Evolutionary conservation across 1,284 basidiomycete species (phyloP).

Genomic region (Xerocomus nothofagi): DNA sequence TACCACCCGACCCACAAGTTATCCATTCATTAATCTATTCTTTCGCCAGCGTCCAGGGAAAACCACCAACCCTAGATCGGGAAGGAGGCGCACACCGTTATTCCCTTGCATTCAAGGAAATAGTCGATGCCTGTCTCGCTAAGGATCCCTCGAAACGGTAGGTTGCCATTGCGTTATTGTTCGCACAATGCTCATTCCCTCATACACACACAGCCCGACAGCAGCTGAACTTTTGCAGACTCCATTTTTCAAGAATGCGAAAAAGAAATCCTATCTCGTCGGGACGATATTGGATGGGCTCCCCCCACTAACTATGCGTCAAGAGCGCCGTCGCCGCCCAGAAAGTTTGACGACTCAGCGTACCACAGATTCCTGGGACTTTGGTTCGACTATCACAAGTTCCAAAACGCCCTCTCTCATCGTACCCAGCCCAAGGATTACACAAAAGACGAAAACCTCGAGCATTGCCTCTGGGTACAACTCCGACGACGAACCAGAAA

Average conservation of each 20-base stretch:
- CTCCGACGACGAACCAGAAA: constrained; percentile 9
- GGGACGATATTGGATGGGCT: constrained; percentile 68
- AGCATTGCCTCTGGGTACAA: constrained; percentile 6
- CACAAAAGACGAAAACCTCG: constrained; percentile 5
- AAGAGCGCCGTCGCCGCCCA: constrained; percentile 47
- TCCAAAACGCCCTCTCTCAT: constrained; percentile 12
- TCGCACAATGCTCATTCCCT: neutral
- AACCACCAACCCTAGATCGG: constrained; percentile 72
- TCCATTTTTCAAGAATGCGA: constrained; percentile 78
- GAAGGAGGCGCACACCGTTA: constrained; percentile 75
- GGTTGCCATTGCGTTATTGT: neutral
- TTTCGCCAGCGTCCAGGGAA: constrained; percentile 60
- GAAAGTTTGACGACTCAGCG: constrained; percentile 19
- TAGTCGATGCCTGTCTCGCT: constrained; percentile 76
- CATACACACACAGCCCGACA: constrained; percentile 54
- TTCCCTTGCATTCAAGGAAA: constrained; percentile 78
- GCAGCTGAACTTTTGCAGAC: constrained; percentile 76
- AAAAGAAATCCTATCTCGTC: constrained; percentile 74
- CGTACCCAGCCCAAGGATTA: constrained; percentile 1
- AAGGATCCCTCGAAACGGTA: constrained; percentile 80
- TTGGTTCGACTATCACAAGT: constrained; percentile 16
- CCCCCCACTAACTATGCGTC: constrained; percentile 67
- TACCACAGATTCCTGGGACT: constrained; percentile 37
- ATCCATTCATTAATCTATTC: constrained; percentile 14
- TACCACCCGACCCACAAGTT: constrained; percentile 7